Conservation (phyloP, 1,284 basidiomycete genomes). For the Phlebopus sp. region DNA sequence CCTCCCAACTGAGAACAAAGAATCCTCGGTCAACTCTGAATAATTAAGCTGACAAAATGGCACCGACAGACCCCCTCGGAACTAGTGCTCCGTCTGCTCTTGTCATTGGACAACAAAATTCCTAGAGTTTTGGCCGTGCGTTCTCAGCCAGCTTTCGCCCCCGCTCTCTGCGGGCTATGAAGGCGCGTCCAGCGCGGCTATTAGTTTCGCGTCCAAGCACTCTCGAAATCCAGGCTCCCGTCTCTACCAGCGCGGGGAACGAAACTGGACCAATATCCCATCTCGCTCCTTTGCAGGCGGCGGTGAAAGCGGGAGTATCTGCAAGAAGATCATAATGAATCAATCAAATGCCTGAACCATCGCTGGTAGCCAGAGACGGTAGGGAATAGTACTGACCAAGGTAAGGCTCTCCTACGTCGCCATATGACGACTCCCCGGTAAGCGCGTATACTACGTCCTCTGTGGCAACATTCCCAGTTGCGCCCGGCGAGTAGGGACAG, state of each 20-base stretch:
- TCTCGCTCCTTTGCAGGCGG: slow-evolving; percentile 19
- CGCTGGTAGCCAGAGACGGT: not conserved
- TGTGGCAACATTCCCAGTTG: slow-evolving; percentile 90
- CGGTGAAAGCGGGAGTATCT: slow-evolving; percentile 6
- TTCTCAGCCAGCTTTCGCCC: slow-evolving; percentile 32
- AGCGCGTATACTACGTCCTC: slow-evolving; percentile 90
- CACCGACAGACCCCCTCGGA: too few species aligned
- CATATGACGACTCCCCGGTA: slow-evolving; percentile 39
- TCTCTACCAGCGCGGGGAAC: slow-evolving; percentile 65
- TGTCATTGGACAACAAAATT: too few species aligned
- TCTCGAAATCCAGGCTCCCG: slow-evolving; percentile 80
- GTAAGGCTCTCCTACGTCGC: slow-evolving; percentile 20
- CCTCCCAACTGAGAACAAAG: too few species aligned
- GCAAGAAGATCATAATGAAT: not conserved
- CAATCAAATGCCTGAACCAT: not conserved
- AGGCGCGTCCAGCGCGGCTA: slow-evolving; percentile 81
- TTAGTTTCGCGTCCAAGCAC: slow-evolving; percentile 66
- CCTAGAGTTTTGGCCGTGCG: slow-evolving; percentile 12
- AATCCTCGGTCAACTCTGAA: too few species aligned
- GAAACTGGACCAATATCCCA: slow-evolving; percentile 68
- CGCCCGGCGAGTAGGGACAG: slow-evolving; percentile 94
- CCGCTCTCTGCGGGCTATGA: slow-evolving; percentile 52
- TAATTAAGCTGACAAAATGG: too few species aligned
- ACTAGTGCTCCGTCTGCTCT: too few species aligned
- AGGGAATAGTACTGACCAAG: slow-evolving; percentile 12